Percentiles rank a stretch among this genome's conserved stretches.
These are phyloP conservation scores for Avena atlantica DNA, from an alignment of 176 grass and related monocot genomes.

Conservation along the genomic window DNA sequence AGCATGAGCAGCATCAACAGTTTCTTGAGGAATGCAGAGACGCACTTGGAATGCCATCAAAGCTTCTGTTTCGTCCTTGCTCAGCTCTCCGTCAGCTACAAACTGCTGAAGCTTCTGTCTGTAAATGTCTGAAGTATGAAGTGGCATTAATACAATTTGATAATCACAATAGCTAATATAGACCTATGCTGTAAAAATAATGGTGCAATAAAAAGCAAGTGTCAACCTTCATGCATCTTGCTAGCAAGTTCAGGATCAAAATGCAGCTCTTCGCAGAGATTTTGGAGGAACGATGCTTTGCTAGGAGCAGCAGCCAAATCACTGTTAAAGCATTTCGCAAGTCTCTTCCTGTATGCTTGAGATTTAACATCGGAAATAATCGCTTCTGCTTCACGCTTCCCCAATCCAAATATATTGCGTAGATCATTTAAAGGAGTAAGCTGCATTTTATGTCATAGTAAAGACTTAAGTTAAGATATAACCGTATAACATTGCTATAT, in stretches of 20 bases:
- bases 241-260: conserved; percentile 92
- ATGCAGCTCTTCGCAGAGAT: conserved; percentile 86
- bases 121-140: conserved; percentile 87
- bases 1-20: conserved; percentile 71
- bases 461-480: not conserved
- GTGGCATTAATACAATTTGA: conserved; percentile 40
- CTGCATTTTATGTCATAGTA: conserved; percentile 57
- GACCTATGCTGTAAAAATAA: conserved; percentile 32
- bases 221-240: conserved; percentile 95
- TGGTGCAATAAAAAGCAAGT: conserved; percentile 19
- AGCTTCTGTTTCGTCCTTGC: conserved; percentile 79
- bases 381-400: conserved; percentile 88
- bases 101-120: conserved; percentile 97
- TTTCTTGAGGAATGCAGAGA: conserved; percentile 93
- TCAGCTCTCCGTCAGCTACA: conserved; percentile 82
- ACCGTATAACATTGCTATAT: conserved; percentile 28
- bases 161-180: conserved; percentile 26
- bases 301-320: conserved; percentile 82
- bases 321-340: conserved; percentile 79
- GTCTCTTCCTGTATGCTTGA: conserved; percentile 79
- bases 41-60: conserved; percentile 87
- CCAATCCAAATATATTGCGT: conserved; percentile 95
- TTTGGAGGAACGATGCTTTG: conserved; percentile 96
- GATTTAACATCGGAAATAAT: conserved; percentile 90
- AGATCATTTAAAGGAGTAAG: conserved; percentile 79